Percentiles rank a stretch among this genome's conserved stretches.
Conservation (phyloP, 306 rosid genomes). For the Senna tora region DNA sequence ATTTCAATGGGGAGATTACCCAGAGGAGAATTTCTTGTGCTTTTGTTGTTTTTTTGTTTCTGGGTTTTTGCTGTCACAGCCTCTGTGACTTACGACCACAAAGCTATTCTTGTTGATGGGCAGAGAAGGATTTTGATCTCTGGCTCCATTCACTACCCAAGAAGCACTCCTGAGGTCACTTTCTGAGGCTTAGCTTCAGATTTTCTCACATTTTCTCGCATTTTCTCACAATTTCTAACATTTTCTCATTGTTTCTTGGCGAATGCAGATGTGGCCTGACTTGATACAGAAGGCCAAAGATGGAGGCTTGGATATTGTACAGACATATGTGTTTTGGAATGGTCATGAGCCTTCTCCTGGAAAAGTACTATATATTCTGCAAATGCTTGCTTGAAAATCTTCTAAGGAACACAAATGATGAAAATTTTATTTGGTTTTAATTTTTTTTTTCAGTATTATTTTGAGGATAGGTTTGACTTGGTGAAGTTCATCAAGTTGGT, state of each 20-base stretch:
- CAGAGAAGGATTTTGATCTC: constrained; percentile 73
- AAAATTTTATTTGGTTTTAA: neutral
- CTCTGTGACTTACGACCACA: constrained; percentile 74
- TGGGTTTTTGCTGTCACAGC: constrained; percentile 52
- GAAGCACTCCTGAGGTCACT: constrained; percentile 87
- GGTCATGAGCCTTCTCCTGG: constrained; percentile 95
- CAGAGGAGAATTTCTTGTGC: constrained; percentile 3
- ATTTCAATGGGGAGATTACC: constrained; percentile 42
- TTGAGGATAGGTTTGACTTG: constrained; percentile 84
- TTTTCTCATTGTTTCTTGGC: constrained; percentile 16
- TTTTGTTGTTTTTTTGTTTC: constrained; percentile 30
- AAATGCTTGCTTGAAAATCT: neutral
- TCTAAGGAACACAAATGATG: constrained; percentile 21
- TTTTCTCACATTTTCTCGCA: neutral
- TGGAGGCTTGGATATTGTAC: constrained; percentile 92
- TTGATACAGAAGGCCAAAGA: constrained; percentile 93
- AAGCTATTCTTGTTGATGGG: constrained; percentile 70
- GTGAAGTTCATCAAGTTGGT: constrained; percentile 87
- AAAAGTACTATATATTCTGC: constrained; percentile 47
- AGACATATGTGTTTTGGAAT: constrained; percentile 97
- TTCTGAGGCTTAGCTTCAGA: neutral
- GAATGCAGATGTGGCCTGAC: constrained; percentile 87
- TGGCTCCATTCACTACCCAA: constrained; percentile 97
- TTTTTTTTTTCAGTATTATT: constrained; percentile 70
- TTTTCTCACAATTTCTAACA: too few species aligned